A percentile compares a stretch with the other conserved stretches of the same genome.
Conservation (phyloP, 805 yeast genomes). For the Saccharomycopsis sp. region DNA sequence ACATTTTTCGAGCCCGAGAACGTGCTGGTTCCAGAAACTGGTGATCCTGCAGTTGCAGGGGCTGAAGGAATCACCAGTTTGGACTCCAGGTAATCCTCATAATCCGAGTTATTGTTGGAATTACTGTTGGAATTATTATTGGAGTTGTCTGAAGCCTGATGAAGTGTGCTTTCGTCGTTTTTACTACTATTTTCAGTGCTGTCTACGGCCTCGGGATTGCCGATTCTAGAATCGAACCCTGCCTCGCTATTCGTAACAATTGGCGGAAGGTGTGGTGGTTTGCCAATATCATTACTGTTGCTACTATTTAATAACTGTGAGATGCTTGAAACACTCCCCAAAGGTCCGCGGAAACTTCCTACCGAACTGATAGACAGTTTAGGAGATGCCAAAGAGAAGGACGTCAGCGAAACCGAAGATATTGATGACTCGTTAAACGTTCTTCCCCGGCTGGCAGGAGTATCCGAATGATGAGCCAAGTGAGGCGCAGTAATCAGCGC, state of each 20-base stretch:
- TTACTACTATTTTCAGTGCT: background rate
- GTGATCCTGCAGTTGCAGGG: background rate
- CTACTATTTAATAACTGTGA: conserved; percentile 14
- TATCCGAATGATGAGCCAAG: background rate
- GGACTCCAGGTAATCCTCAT: background rate
- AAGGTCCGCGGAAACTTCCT: conserved; percentile 1
- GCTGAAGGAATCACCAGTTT: background rate
- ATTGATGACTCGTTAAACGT: conserved; percentile 3
- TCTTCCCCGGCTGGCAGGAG: background rate
- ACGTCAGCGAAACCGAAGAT: conserved; percentile 7
- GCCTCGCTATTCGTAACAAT: background rate
- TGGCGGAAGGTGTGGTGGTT: background rate
- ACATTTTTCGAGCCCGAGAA: conserved; percentile 4
- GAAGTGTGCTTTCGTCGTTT: background rate
- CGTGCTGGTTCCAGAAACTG: no score
- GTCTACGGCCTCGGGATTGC: no score
- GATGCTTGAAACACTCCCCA: conserved; percentile 17
- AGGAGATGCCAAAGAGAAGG: conserved; percentile 7
- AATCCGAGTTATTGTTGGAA: background rate
- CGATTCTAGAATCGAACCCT: background rate
- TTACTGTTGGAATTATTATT: background rate
- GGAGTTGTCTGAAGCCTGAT: background rate
- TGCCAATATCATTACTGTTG: background rate
- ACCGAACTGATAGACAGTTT: conserved; percentile 13
- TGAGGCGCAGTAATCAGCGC: background rate